A percentile compares a stretch with the other conserved stretches of the same genome.
These are phyloP conservation scores for Debaryomyces subglobosus DNA, from an alignment of 1,139 yeast species.

Conservation along the genomic window DNA sequence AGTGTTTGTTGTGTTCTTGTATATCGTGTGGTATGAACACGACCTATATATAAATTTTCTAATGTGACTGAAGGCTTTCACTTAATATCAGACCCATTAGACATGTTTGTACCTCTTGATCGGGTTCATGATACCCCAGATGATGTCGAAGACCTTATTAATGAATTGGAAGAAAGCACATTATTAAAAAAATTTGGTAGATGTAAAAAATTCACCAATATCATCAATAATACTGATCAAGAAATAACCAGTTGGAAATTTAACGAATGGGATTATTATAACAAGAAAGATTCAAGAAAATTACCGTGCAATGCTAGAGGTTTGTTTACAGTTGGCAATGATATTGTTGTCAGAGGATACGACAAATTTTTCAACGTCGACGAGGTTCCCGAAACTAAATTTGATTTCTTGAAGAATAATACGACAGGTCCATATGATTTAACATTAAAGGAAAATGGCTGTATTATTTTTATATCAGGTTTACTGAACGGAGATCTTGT, in stretches of 20 bases:
- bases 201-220: slow-evolving; percentile 23
- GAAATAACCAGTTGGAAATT: slow-evolving; percentile 67
- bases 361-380: slow-evolving; percentile 89
- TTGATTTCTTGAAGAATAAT: slow-evolving; percentile 43
- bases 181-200: slow-evolving; percentile 27
- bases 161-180: slow-evolving; percentile 21
- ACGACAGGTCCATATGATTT: slow-evolving; percentile 80
- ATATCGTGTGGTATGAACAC: neutral
- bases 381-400: slow-evolving; percentile 60
- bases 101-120: slow-evolving; percentile 6
- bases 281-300: slow-evolving; percentile 45
- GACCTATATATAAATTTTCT: neutral
- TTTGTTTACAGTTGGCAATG: slow-evolving; percentile 60
- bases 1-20: neutral
- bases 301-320: slow-evolving; percentile 87
- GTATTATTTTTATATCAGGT: slow-evolving; percentile 84
- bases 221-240: slow-evolving; percentile 20
- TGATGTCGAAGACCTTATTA: slow-evolving; percentile 17
- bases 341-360: slow-evolving; percentile 81
- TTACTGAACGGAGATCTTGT: slow-evolving; percentile 70
- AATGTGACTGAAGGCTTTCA: neutral
- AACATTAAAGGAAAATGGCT: slow-evolving; percentile 90
- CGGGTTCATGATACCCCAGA: slow-evolving; percentile 15
- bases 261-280: slow-evolving; percentile 81
- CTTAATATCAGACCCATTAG: neutral